Conservation (phyloP, 1,139 yeast genomes). For the Kazachstania sp. region DNA sequence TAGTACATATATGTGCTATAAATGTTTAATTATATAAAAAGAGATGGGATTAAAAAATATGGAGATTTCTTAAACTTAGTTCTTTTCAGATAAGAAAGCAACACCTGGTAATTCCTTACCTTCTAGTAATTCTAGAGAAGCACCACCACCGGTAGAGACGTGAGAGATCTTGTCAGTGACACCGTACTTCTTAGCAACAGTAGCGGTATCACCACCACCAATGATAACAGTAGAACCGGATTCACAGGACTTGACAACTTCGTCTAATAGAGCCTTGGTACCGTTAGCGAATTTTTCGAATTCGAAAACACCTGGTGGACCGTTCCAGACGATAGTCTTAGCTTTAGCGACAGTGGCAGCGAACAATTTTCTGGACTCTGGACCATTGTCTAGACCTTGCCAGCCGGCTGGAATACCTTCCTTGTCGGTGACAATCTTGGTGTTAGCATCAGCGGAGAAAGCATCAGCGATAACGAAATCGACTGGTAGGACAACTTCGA, state of each 20-base stretch:
- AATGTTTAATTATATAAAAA: background rate
- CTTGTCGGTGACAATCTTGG: constrained; percentile 68
- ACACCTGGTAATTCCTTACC: constrained; percentile 19
- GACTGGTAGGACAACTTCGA: constrained; percentile 82
- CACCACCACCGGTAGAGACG: constrained; percentile 99
- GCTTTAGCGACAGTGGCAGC: constrained; percentile 76
- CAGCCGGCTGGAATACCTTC: constrained; percentile 23
- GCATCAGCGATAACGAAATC: constrained; percentile 93
- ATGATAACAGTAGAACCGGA: constrained; percentile 89
- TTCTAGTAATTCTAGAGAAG: constrained; percentile 43
- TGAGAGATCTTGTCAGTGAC: constrained; percentile 91
- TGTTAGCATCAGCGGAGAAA: constrained; percentile 80
- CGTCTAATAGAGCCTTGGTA: constrained; percentile 81
- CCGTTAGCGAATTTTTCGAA: constrained; percentile 83
- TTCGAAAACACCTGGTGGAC: constrained; percentile 60
- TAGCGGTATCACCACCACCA: constrained; percentile 99
- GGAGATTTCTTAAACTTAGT: constrained; percentile 5
- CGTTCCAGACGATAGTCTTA: constrained; percentile 71
- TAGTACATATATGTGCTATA: constrained; percentile 2
- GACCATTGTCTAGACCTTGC: constrained; percentile 89
- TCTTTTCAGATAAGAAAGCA: constrained; percentile 16
- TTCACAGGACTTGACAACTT: constrained; percentile 76
- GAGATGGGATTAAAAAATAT: background rate
- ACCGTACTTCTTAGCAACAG: constrained; percentile 95
- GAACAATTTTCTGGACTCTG: constrained; percentile 70